Base-by-base conservation (phyloP, 805 yeast species). In the Candida nanaspora region DNA sequence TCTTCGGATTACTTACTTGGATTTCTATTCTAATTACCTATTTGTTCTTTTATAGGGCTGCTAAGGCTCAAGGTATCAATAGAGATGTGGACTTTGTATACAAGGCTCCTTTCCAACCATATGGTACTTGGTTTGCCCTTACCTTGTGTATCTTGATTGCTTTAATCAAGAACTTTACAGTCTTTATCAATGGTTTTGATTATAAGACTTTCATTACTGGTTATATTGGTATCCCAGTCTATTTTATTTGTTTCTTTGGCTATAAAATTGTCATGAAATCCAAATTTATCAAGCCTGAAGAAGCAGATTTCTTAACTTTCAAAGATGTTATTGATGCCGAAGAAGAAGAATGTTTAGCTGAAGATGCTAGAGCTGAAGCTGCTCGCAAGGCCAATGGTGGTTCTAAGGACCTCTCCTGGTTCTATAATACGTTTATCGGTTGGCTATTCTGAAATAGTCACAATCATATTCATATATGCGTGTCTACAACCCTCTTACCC, bases 1-100 rank as follows among this genome's bases (percentile, higher is more conserved):
- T 84, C 49, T 78, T 82, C 42, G 89, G 89, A 47, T 66, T 84
- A 42, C 60, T 84, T 50, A 80, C 86, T 39, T 85, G 91, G 89
- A 68, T 80, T 34, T 73, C 84, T 40, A 82, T 85, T 50, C 62
- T 81, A 44, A 66, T 80, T 44, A 78, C 87, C 22, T 84, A 80
- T 61, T 66, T 85, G 40, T 70, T 74, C 49, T 85, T 84, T 63
- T 69, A 69, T 66, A 67, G 65, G 46, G 91, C 89, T 1, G 66
- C 77, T 46, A 72, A 67, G 52, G 86, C 76, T 2, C 91, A 83
- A 62, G 86, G 86, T 16, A 57, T 78, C 41, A 74, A 70, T 47
- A 72, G 80, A 62, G 53, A 60, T n/a, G 65, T 55, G 27, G 71
- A 64, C 37, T 72, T 82, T 46, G 72, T 76, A 10, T 84, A 78